Evolutionary conservation across 1,284 basidiomycete species (phyloP), one percentile per base, ranked within the genome.

Genomic region (Clitocybe nebularis): DNA sequence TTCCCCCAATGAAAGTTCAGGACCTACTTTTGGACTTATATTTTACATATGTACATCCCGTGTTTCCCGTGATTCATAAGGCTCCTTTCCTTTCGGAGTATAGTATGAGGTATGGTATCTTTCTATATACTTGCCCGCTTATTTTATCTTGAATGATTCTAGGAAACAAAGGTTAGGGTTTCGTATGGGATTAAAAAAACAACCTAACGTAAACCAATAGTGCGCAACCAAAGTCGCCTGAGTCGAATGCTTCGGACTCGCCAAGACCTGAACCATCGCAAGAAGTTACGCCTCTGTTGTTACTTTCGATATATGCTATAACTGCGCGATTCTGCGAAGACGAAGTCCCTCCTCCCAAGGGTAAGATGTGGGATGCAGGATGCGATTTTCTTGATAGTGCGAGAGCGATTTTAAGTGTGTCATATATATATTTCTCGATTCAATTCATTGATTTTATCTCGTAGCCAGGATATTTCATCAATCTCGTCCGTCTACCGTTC

Each of bases 11-110:
- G 35, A 68, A 75, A 26, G 58, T 75, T 36, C 88, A 90, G 61
- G 75, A 83, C 40, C 74, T 73, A 37, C 68, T 93, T 5, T 62
- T 93, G 38, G 73, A 77, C 21, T 66, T 90, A 4, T 93, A 89
- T 60, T 92, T 91, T 63, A 77, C 76, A 5, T 86, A 89, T 56
- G 80, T 87, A 17, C 89, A 93, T 53, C 87, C 89, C 24, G 69
- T 82, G 36, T 81, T 86, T 51, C 89, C 88, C 9, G 71, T 89
- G 25, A 64, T 92, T 11, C 80, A 89, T 63, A 87, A 84, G 58
- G 65, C 66, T 14, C 73, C 78, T 16, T 91, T 93, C 61, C 62
- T 86, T 54, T 61, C 70, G 9, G 79, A 86, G 51, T 91, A 79
- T 53, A 63, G 72, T 36, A 61, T 69, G 14, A 68, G 72, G 84